Evolutionary conservation across 495 filamentous ascomycete genomes (phyloP), one percentile per base, ranked within the genome.

Genomic region (Terfezia boudieri): DNA sequence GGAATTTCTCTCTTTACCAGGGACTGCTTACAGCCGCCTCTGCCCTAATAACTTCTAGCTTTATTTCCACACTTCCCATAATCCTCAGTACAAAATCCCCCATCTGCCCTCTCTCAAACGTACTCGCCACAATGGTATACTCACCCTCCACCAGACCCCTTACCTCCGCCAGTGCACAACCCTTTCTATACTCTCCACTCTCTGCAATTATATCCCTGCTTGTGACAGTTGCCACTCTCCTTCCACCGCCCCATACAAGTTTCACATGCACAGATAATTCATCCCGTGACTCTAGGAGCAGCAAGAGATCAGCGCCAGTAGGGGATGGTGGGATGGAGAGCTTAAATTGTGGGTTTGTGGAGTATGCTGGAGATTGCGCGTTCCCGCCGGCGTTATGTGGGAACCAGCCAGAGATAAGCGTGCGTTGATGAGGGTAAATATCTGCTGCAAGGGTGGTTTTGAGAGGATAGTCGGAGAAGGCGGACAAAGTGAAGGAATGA

Each of bases 41-140:
- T 9, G 76, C 65, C 0, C 75, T 70, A 9, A 94, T 69, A 6
- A 72, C 73, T 4, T 66, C 65, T 8, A 88, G 57, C 0, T 57
- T 38, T 41, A 77, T 74, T 2, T 73, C 68, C 9, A 68, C 66
- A 22, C 69, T 75, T n/a, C 82, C 77, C 9, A 75, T 76, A 37
- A 92, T 73, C 59, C 76, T 77, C 26, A 98, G 71, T 2, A 71
- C 77, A 67, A 92, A 96, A n/a, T 71, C 71, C 2, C 77, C 86
- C 2, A 76, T 67, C 62, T 88, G 82, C 35, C 78, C 78, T 0
- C 80, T 74, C 49, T 93, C 85, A 63, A 92, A 95, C 1, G 90
- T 94, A 8, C 82, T 87, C 59, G 78, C 82, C 10, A 96, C 79
- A 50, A 94, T 73, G 0, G 86, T 94, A 67, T 96, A 96, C 0